Conservation (phyloP, 2,329 filamentous ascomycete species). For the Parafenestella ontariensis region DNA sequence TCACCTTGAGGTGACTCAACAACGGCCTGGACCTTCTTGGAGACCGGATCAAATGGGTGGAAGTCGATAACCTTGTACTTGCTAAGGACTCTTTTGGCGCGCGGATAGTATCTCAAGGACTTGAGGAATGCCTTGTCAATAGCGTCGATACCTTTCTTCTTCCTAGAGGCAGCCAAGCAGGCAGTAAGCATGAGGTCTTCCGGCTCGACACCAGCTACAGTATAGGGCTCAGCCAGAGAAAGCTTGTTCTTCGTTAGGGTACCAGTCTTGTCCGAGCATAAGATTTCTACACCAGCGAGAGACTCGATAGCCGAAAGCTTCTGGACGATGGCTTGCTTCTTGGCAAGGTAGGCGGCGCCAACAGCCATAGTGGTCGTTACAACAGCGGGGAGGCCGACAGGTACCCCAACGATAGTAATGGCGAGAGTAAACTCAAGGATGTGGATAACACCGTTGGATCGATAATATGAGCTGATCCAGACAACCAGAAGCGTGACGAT, state of each 20-base stretch:
- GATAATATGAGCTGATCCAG: constrained; percentile 88
- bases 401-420: constrained; percentile 90
- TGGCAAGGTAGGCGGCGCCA: constrained; percentile 87
- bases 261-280: constrained; percentile 94
- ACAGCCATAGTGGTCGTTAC: constrained; percentile 96
- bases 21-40: constrained; percentile 87
- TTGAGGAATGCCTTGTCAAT: constrained; percentile 96
- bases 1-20: constrained; percentile 85
- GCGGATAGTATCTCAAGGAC: constrained; percentile 80
- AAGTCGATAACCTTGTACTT: constrained; percentile 88
- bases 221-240: constrained; percentile 84
- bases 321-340: constrained; percentile 92
- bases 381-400: constrained; percentile 90
- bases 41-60: constrained; percentile 89
- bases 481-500: constrained; percentile 80
- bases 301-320: constrained; percentile 93
- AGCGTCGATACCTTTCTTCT: constrained; percentile 94
- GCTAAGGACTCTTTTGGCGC: constrained; percentile 78
- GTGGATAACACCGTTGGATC: constrained; percentile 77
- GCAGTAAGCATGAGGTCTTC: constrained; percentile 93
- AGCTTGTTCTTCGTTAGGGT: constrained; percentile 95
- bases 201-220: constrained; percentile 79
- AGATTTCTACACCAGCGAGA: constrained; percentile 88
- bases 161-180: constrained; percentile 86
- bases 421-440: constrained; percentile 87